Evolutionary conservation across 768 basidiomycete species (phyloP), one percentile per base, ranked within the genome.

Genomic region (Crepidotus variabilis): DNA sequence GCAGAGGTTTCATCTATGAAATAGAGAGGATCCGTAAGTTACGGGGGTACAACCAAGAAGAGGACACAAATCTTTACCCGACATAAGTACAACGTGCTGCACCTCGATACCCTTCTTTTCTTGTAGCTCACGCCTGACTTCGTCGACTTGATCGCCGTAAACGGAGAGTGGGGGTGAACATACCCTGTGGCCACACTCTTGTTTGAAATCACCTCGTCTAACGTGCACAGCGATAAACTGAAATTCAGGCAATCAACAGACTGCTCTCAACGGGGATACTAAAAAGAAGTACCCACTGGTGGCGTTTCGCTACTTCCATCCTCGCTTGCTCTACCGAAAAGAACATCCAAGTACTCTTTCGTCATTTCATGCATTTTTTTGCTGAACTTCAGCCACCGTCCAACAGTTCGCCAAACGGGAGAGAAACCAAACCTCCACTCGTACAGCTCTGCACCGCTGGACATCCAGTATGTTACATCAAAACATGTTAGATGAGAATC

Each of bases 201-300:
- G 57, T 11, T 51, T 66, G 62, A 82, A 81, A 59, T 81, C 80
- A 6, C 75, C 75, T 6, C 74, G 73, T 21, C 81, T 76, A 21
- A 74, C 66, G 60, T 82, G 81, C n/a, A 82, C 68, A 5, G 77
- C 69, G 58, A 82, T 79, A 54, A 75, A 70, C 74, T 75, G n/a
- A 56, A 18, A 20, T 47, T 16, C 4, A 21, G 14, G 5, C 4
- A 14, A 28, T 22, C 21, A 22, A 14, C n/a, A 23, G 6, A 49
- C 21, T 16, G 6, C 6, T 2, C n/a, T 46, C 10, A 3, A 49
- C 21, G 21, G 22, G 47, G 47, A 28, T 49, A 28, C 28, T 6
- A 16, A 13, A 43, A 56, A 49, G 22, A 21, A 46, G 28, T 47
- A 67, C 72, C 69, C 48, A 75, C 73, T 5, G 68, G 71, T 22